phyloP scores from a whole-genome alignment of 2,329 filamentous ascomycete species.

The Capronia americana region DNA sequence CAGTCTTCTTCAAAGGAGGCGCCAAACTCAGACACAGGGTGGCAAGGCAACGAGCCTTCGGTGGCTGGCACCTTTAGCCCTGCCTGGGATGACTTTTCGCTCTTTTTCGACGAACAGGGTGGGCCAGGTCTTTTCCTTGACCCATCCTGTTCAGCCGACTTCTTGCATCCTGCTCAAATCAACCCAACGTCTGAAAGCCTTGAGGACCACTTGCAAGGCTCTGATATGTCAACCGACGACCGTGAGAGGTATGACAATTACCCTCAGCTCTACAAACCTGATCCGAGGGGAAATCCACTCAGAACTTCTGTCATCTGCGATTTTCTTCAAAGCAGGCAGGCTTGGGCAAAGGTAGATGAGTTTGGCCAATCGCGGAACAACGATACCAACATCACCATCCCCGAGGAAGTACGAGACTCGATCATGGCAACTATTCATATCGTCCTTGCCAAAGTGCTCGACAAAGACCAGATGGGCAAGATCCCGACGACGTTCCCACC shows the following conservation, averaged over 20 bases:
- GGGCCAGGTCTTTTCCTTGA: slow-evolving; percentile 9
- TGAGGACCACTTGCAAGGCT: not conserved
- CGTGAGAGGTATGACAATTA: slow-evolving; percentile 1
- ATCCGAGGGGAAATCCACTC: slow-evolving; percentile 8
- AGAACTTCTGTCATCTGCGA: slow-evolving; percentile 9
- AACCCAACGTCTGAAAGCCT: not conserved
- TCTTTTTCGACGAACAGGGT: slow-evolving; percentile 12
- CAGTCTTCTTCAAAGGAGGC: not conserved
- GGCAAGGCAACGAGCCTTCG: slow-evolving; percentile 5
- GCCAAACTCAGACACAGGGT: not conserved
- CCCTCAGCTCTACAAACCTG: slow-evolving; percentile 10
- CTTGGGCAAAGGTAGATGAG: not conserved
- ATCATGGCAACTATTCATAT: slow-evolving; percentile 13
- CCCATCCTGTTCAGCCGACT: not conserved
- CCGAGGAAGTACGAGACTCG: slow-evolving; percentile 11
- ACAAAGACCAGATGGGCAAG: slow-evolving; percentile 10
- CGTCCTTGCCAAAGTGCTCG: slow-evolving; percentile 13
- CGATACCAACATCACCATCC: not conserved
- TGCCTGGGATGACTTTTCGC: slow-evolving; percentile 10
- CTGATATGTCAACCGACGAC: not conserved
- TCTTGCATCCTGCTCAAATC: not conserved
- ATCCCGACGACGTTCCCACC: slow-evolving; percentile 9
- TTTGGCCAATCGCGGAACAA: not conserved
- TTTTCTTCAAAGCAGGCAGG: slow-evolving; percentile 3
- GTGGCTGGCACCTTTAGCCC: slow-evolving; percentile 12